Percentiles rank a stretch among this genome's conserved stretches.
phyloP scores from a whole-genome alignment of 345 rosid species.

The Brassica carinata region DNA sequence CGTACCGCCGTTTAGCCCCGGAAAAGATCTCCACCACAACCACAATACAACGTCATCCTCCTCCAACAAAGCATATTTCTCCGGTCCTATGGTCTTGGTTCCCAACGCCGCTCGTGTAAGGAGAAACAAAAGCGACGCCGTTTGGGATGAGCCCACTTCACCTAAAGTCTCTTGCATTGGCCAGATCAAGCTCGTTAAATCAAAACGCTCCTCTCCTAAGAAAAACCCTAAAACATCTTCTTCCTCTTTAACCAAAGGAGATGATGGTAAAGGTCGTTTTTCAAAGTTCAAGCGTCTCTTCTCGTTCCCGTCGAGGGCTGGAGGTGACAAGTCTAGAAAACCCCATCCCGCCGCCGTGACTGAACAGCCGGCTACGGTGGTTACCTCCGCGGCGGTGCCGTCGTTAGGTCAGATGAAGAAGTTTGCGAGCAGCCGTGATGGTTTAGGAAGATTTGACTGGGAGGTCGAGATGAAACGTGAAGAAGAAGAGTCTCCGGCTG shows the following conservation, averaged over 20 bases:
- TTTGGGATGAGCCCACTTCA: conserved; percentile 73
- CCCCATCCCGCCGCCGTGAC: conserved; percentile 19
- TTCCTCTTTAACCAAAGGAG: conserved; percentile 27
- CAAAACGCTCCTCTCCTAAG: conserved; percentile 40
- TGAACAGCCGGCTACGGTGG: conserved; percentile 33
- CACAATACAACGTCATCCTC: conserved; percentile 6
- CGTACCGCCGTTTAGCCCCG: conserved; percentile 65
- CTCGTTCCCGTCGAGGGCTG: conserved; percentile 22
- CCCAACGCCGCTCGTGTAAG: conserved; percentile 60
- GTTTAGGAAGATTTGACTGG: conserved; percentile 69
- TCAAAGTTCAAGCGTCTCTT: conserved; percentile 54
- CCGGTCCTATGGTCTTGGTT: conserved; percentile 61
- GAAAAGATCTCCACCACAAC: conserved; percentile 47
- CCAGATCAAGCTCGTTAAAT: conserved; percentile 59
- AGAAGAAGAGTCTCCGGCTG: conserved; percentile 44
- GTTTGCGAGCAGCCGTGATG: conserved; percentile 72
- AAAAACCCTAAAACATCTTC: conserved; percentile 33
- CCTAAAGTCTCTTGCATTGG: conserved; percentile 96
- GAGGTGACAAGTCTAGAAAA: conserved; percentile 29
- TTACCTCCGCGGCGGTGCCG: conserved; percentile 45
- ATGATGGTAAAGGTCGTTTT: conserved; percentile 14
- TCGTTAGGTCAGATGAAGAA: conserved; percentile 73
- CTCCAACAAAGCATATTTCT: conserved; percentile 40
- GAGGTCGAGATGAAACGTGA: conserved; percentile 50
- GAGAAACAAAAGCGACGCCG: conserved; percentile 42